A percentile compares a stretch with the other conserved stretches of the same genome.
Conservation (phyloP, 768 basidiomycete genomes). For the Lactifluus piperatus region DNA sequence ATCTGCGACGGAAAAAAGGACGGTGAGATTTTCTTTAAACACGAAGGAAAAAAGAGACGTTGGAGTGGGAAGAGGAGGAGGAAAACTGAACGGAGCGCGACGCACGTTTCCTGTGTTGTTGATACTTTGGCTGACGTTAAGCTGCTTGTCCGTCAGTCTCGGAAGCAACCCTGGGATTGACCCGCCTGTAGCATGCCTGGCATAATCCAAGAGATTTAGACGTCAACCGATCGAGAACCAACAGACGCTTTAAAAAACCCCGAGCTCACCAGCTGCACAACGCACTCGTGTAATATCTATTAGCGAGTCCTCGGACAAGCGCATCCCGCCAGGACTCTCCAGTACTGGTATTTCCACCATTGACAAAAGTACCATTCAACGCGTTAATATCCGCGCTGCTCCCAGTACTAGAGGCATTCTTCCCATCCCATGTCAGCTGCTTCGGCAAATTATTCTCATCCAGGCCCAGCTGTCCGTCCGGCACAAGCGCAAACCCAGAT, state of each 20-base stretch:
- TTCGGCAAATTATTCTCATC: conserved; percentile 51
- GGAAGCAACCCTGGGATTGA: conserved; percentile 63
- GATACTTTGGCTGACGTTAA: conserved; percentile 59
- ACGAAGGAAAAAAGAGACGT: too few species aligned
- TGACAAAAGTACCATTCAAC: conserved; percentile 46
- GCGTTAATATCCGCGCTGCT: conserved; percentile 52
- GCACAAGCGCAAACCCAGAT: conserved; percentile 61
- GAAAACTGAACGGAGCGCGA: too few species aligned
- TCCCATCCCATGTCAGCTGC: conserved; percentile 43
- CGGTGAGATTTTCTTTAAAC: too few species aligned
- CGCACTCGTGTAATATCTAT: conserved; percentile 74
- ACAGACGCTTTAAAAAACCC: too few species aligned
- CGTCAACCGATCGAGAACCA: too few species aligned
- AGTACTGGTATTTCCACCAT: conserved; percentile 53
- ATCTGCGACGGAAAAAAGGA: too few species aligned
- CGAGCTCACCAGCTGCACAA: conserved; percentile 78
- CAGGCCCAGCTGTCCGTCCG: conserved; percentile 72
- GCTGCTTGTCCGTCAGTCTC: conserved; percentile 56
- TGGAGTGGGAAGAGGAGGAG: background rate
- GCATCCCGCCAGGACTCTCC: conserved; percentile 60
- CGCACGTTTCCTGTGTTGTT: conserved; percentile 68
- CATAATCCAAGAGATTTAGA: too few species aligned
- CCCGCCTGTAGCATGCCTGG: conserved; percentile 82
- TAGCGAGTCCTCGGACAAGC: conserved; percentile 67
- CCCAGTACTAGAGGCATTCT: conserved; percentile 45